Evolutionary conservation across 2,329 filamentous ascomycete genomes (phyloP).

Genomic region (Fusarium longipes): DNA sequence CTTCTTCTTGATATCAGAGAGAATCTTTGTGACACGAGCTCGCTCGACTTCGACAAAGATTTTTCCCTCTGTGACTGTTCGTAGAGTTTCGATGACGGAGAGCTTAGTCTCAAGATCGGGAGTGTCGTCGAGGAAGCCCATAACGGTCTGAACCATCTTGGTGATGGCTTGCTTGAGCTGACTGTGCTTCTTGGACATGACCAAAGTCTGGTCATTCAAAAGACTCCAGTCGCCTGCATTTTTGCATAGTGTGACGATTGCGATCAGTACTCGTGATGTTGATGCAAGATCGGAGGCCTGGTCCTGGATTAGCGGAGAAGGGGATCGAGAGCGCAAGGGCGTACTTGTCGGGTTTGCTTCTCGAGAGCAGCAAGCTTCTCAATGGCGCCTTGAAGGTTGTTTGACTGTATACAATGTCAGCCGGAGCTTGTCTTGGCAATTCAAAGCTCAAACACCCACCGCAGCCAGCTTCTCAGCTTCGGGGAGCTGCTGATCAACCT

Average conservation of each 20-base stretch:
- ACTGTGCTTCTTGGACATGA: slow-evolving; percentile 99
- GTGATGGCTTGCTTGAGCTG: slow-evolving; percentile 99
- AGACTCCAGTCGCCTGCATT: slow-evolving; percentile 91
- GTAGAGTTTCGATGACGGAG: slow-evolving; percentile 91
- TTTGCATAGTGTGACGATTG: slow-evolving; percentile 95
- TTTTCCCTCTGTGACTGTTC: slow-evolving; percentile 98
- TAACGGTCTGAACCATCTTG: slow-evolving; percentile 98
- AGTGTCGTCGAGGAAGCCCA: slow-evolving; percentile 88
- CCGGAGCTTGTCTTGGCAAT: not conserved
- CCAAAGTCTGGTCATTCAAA: slow-evolving; percentile 94
- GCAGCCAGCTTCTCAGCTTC: slow-evolving; percentile 91
- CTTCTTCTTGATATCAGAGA: slow-evolving; percentile 97
- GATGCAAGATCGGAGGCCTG: slow-evolving; percentile 96
- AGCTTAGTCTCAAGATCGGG: slow-evolving; percentile 89
- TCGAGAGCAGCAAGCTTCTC: slow-evolving; percentile 93
- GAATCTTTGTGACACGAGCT: slow-evolving; percentile 91
- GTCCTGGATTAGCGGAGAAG: slow-evolving; percentile 32
- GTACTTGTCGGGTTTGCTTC: slow-evolving; percentile 96
- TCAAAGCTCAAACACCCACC: slow-evolving; percentile 64
- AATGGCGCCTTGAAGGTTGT: slow-evolving; percentile 85
- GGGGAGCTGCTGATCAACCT: slow-evolving; percentile 90
- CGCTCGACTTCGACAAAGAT: slow-evolving; percentile 99
- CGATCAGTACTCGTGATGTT: slow-evolving; percentile 86
- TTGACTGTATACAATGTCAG: slow-evolving; percentile 57
- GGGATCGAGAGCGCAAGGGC: slow-evolving; percentile 35